Percentiles rank a stretch among this genome's conserved stretches.
Conservation (phyloP, 2,329 filamentous ascomycete species). For the Fusarium keratoplasticum region DNA sequence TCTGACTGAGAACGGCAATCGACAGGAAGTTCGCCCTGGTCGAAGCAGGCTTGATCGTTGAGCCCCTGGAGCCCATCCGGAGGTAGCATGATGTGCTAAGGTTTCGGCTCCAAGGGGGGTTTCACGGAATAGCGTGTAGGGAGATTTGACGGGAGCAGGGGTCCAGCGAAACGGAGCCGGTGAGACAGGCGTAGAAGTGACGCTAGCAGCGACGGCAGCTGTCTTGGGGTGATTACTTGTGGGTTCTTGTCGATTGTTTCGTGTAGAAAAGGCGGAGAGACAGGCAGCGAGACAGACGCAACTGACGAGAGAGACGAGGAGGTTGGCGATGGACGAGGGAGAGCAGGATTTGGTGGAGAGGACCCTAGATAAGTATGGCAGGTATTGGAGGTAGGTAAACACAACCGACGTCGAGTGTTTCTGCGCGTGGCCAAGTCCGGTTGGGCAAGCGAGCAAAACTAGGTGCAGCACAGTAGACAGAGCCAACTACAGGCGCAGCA, state of each 20-base stretch:
- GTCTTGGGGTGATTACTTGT: slow-evolving; percentile 9
- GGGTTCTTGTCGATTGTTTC: slow-evolving; percentile 8
- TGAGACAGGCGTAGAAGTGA: slow-evolving; percentile 25
- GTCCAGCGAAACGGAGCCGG: slow-evolving; percentile 34
- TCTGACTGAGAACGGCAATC: slow-evolving; percentile 41
- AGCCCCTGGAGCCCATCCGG: slow-evolving; percentile 39
- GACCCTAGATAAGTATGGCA: slow-evolving; percentile 11
- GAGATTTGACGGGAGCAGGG: slow-evolving; percentile 39
- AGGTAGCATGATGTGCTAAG: slow-evolving; percentile 46
- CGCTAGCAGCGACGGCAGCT: slow-evolving; percentile 20
- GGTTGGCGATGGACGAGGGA: slow-evolving; percentile 11
- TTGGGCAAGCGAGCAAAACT: slow-evolving; percentile 23
- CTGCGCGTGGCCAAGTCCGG: slow-evolving; percentile 39
- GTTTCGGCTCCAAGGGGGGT: slow-evolving; percentile 40
- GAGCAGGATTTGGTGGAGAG: slow-evolving; percentile 8
- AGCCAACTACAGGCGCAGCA: not conserved
- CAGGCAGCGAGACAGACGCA: not conserved
- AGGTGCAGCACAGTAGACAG: not conserved
- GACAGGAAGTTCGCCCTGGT: slow-evolving; percentile 35
- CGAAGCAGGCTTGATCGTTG: slow-evolving; percentile 25
- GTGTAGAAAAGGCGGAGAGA: not conserved
- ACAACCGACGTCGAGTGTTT: slow-evolving; percentile 4
- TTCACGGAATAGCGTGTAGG: slow-evolving; percentile 21
- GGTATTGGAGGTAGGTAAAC: slow-evolving; percentile 9
- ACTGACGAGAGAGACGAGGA: not conserved